Base-by-base conservation (phyloP, 2,329 filamentous ascomycete species). In the Fusarium sp. region DNA sequence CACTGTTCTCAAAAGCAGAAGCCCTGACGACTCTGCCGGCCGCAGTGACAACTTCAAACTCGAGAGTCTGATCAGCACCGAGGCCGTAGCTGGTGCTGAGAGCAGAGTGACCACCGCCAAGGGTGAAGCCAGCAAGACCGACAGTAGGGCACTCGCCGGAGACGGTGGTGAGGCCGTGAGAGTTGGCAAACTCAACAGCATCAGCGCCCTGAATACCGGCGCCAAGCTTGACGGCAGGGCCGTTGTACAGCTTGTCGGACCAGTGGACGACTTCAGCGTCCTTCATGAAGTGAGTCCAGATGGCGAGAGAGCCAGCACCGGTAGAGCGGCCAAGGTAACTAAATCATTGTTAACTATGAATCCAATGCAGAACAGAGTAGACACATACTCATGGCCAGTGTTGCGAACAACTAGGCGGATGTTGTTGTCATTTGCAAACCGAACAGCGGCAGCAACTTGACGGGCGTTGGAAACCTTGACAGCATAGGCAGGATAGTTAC, bases 91-190 rank as follows among this genome's bases (percentile, higher is more conserved):
- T 81, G 2, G 86, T 87, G 35, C 82, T 83, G 2, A 92, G 82
- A 0, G 85, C 82, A 1, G 85, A 86, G 75, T 91, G 89, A 0
- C 76, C 76, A 0, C 91, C 91, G 16, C 89, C 91, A 75, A 90
- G 88, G 2, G 84, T 86, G 74, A 89, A 92, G 1, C 91, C 90
- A 33, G 88, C 86, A 2, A 90, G 75, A 1, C 90, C 90, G 9
- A 92, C 90, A 0, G 86, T 88, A 1, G 79, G 74, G 66, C 88
- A 89, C 20, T 88, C 87, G 9, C 90, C 90, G 17, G 87, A 87
- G 16, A 91, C 85, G 3, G 89, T 82, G 0, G 83, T 84, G 29
- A 87, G 81, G 1, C 85, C 85, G n/a, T 85, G 78, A 31, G 83
- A 77, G 35, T 87, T 75, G 3, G 87, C 88, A 29, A 84, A 84